These are phyloP conservation scores for Dactylonectria estremocensis DNA, from an alignment of 2,329 filamentous ascomycete species.

Conservation along the genomic window DNA sequence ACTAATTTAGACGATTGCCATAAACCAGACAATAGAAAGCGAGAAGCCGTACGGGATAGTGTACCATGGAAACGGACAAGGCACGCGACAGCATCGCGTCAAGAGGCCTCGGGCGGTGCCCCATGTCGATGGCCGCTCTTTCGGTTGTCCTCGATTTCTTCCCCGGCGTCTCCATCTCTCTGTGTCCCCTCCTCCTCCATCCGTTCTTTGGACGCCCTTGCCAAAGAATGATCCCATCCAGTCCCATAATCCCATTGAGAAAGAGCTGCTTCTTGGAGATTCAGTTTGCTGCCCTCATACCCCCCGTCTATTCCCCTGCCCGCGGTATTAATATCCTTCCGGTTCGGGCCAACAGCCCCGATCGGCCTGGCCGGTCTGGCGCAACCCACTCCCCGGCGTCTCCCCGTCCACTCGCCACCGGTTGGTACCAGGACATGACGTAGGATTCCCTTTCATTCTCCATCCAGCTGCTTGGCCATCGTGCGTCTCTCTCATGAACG, in stretches of 20 bases:
- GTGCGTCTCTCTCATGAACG: not conserved
- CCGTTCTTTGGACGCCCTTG: not conserved
- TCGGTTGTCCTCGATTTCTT: not conserved
- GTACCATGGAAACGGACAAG: no score
- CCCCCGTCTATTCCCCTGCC: not conserved
- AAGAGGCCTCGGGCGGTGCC: not conserved
- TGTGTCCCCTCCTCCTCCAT: not conserved
- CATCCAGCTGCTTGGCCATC: no score
- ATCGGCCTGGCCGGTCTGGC: conserved; percentile 43
- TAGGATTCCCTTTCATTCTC: conserved; percentile 4
- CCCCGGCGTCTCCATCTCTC: not conserved
- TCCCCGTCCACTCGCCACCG: conserved; percentile 11
- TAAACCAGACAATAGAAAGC: no score
- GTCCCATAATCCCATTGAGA: no score
- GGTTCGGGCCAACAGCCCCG: conserved; percentile 39
- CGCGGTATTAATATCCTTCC: conserved; percentile 38
- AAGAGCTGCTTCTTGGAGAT: not conserved
- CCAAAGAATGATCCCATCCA: no score
- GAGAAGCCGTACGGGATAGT: no score
- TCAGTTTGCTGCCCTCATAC: no score
- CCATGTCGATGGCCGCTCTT: not conserved
- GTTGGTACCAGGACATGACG: conserved; percentile 22
- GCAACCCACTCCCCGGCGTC: conserved; percentile 28
- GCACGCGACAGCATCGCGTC: conserved; percentile 7
- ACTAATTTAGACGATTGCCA: not conserved